Percentiles rank a stretch among this genome's conserved stretches.
Evolutionary conservation across 139 green algal genomes (phyloP).

Genomic region (Chlorella sp.): DNA sequence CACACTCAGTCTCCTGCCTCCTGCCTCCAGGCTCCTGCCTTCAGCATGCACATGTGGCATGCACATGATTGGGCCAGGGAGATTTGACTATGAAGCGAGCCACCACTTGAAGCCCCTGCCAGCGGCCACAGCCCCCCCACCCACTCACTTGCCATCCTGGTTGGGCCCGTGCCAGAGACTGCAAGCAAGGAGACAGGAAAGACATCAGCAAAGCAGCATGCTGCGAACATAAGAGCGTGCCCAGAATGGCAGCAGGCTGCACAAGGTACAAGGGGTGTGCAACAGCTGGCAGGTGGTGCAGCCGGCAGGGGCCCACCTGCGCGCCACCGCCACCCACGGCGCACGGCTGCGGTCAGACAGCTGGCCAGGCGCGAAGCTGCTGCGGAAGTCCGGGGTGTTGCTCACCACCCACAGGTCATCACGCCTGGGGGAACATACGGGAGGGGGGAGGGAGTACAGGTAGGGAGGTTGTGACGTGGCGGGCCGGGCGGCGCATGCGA

Average conservation of each 20-base stretch:
- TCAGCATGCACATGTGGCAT: background rate
- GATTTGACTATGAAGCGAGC: background rate
- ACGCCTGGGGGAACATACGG: slow-evolving; percentile 45
- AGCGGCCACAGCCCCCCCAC: no score
- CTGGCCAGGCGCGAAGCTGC: slow-evolving; percentile 6
- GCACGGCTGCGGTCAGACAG: slow-evolving; percentile 22
- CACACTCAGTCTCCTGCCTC: no score
- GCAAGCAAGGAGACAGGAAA: background rate
- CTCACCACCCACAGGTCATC: slow-evolving; percentile 79
- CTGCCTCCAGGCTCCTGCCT: background rate
- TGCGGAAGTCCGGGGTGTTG: slow-evolving; percentile 49
- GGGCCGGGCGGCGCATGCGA: no score
- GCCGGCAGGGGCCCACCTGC: background rate
- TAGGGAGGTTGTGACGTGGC: background rate
- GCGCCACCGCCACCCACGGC: slow-evolving; percentile 45
- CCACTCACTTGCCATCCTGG: slow-evolving; percentile 73
- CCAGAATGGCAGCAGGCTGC: no score
- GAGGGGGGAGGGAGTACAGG: no score
- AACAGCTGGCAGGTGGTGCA: background rate
- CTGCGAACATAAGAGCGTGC: no score
- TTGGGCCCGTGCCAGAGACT: slow-evolving; percentile 83
- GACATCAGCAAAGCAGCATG: background rate
- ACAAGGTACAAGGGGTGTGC: no score
- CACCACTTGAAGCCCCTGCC: no score
- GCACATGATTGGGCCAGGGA: background rate